A percentile compares a stretch with the other conserved stretches of the same genome.
These are phyloP conservation scores for Chlorencoelia australis DNA, from an alignment of 2,329 filamentous ascomycete species.

Conservation along the genomic window DNA sequence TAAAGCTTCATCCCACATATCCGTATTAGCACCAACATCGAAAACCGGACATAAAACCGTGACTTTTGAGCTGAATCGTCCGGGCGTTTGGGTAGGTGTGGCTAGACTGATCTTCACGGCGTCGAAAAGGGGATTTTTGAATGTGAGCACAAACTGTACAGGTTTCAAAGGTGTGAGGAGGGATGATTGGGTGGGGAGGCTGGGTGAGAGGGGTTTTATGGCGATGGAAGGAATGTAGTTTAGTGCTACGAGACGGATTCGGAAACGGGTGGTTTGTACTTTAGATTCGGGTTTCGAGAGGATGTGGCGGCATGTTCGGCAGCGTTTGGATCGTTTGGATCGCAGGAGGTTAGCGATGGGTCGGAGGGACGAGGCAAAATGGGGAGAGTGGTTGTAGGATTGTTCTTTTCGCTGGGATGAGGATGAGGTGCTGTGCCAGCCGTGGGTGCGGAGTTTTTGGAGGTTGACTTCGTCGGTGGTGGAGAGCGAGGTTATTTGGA, in stretches of 20 bases:
- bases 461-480: slow-evolving; percentile 49
- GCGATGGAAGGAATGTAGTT: slow-evolving; percentile 80
- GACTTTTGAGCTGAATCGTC: slow-evolving; percentile 66
- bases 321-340: slow-evolving; percentile 90
- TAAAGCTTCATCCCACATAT: slow-evolving; percentile 78
- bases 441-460: slow-evolving; percentile 41
- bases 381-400: slow-evolving; percentile 34
- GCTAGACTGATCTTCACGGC: slow-evolving; percentile 78
- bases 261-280: slow-evolving; percentile 78
- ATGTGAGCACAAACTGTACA: slow-evolving; percentile 74
- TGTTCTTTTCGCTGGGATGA: slow-evolving; percentile 44
- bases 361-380: slow-evolving; percentile 64
- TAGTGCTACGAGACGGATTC: slow-evolving; percentile 80
- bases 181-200: slow-evolving; percentile 3
- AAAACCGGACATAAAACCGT: slow-evolving; percentile 93
- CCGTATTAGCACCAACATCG: slow-evolving; percentile 88
- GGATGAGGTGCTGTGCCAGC: slow-evolving; percentile 55
- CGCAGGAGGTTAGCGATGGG: slow-evolving; percentile 75
- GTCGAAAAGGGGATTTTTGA: slow-evolving; percentile 93
- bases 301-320: slow-evolving; percentile 85
- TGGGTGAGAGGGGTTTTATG: slow-evolving; percentile 50
- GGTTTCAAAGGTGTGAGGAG: slow-evolving; percentile 34
- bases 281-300: slow-evolving; percentile 91
- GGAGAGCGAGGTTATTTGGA: slow-evolving; percentile 40
- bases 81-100: slow-evolving; percentile 70